Evolutionary conservation across 177 flowering plant species (phyloP), one percentile per base, ranked within the genome.

Genomic region (Tripterygium wilfordii): DNA sequence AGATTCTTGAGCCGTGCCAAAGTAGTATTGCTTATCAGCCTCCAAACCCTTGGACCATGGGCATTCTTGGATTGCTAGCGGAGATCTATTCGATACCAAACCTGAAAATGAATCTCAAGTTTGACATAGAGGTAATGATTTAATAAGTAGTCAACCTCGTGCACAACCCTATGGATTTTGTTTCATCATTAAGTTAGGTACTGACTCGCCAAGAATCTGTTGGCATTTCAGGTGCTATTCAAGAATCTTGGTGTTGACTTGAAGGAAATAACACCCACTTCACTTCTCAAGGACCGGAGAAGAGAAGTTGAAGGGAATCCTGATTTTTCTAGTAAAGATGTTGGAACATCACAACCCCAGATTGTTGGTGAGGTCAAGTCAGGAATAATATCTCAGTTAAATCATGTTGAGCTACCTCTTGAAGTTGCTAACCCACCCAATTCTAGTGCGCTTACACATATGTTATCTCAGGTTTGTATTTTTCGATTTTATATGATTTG

Each of bases 41-140:
- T 56, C 97, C 99, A 4, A 94, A 94, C 66, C 97, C 99, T 13
- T 94, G 99, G 99, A 94, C 97, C 8, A 85, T 87, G 96, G 97
- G 79, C 39, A 85, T 94, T 61, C 85, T 89, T 26, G 79, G 83
- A 48, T 63, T 94, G 55, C 89, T 94, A 32, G 75, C 81, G 21
- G 99, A 94, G 71, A 94, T 94, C 32, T 87, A 94, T 76, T 82
- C 80, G 18, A 65, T 94, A 73, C 97, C 97, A 51, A 94, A 87
- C 68, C 55, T 94, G 53, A 89, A 94, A 57, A 94, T 94, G 99
- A 89, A 94, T 53, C 86, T 94, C 33, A 89, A 89, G 60, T 94
- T 94, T 72, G 97, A 94, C 58, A 94, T 94, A 36, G 96, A 94
- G 92, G 98, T 92, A 70, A 16, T 5, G 2, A n/a, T n/a, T n/a